A percentile compares a stretch with the other conserved stretches of the same genome.
These are phyloP conservation scores for Skeletonema costatum DNA, from an alignment of 108 stramenopile species.

Conservation along the genomic window DNA sequence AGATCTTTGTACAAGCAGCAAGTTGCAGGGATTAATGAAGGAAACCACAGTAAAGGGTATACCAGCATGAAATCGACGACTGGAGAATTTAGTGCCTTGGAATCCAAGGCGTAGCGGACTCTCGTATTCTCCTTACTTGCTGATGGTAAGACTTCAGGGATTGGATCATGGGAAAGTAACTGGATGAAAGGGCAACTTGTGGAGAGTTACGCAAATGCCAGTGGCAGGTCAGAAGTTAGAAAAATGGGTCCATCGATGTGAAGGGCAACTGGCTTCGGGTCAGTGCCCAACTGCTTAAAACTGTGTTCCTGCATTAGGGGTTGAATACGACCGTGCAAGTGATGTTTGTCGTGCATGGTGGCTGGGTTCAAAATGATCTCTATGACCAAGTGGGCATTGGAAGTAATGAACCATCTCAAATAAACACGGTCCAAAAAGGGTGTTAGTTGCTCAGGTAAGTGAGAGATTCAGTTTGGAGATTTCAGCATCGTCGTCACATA, in stretches of 20 bases:
- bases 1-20: constrained; percentile 49
- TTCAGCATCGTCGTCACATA: neutral
- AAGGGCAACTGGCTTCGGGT: neutral
- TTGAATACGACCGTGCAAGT: neutral
- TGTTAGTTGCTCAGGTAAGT: neutral
- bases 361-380: neutral
- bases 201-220: neutral
- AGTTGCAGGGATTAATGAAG: constrained; percentile 30
- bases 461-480: neutral
- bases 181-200: neutral
- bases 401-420: neutral
- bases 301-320: neutral
- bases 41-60: constrained; percentile 9
- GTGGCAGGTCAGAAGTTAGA: neutral
- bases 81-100: neutral
- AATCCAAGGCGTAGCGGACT: neutral
- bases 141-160: neutral
- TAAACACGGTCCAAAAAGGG: neutral
- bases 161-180: neutral
- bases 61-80: neutral
- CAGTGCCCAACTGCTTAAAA: neutral
- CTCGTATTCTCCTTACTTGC: neutral
- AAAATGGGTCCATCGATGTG: neutral
- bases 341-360: constrained; percentile 1
- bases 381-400: constrained; percentile 6